Evolutionary conservation across 129 eudicot genomes (phyloP).

Genomic region (Artemisia tridentata): DNA sequence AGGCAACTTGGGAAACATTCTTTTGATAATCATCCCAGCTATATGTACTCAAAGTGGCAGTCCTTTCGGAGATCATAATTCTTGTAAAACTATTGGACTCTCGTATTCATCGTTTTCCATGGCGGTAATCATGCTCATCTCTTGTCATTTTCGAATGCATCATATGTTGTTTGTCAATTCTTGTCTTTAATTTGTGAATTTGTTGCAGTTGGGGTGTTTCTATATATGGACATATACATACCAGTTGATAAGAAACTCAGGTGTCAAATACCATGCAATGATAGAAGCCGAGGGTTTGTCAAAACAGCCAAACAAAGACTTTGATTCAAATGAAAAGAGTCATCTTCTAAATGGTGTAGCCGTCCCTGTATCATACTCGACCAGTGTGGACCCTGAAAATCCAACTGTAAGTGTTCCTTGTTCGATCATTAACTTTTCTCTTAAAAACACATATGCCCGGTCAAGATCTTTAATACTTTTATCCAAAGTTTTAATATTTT

Average conservation of each 20-base stretch:
- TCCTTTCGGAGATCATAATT: conserved; percentile 75
- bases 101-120: conserved; percentile 88
- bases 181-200: not conserved
- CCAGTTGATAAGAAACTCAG: conserved; percentile 59
- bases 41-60: conserved; percentile 75
- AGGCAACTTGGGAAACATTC: conserved; percentile 93
- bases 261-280: conserved; percentile 35
- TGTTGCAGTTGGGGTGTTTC: conserved; percentile 69
- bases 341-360: conserved; percentile 40
- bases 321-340: conserved; percentile 53
- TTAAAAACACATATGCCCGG: no score
- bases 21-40: conserved; percentile 81
- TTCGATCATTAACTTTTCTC: no score
- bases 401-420: conserved; percentile 35
- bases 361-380: conserved; percentile 25
- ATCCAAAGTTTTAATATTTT: no score
- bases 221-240: conserved; percentile 79
- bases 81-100: conserved; percentile 63
- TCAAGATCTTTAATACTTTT: no score
- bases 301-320: conserved; percentile 55
- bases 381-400: conserved; percentile 28
- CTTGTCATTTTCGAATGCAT: not conserved
- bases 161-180: not conserved
- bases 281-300: conserved; percentile 32
- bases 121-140: conserved; percentile 57